Percentiles rank a stretch among this genome's conserved stretches.
Conservation (phyloP, 2,329 filamentous ascomycete species). For the Fusarium sp. region DNA sequence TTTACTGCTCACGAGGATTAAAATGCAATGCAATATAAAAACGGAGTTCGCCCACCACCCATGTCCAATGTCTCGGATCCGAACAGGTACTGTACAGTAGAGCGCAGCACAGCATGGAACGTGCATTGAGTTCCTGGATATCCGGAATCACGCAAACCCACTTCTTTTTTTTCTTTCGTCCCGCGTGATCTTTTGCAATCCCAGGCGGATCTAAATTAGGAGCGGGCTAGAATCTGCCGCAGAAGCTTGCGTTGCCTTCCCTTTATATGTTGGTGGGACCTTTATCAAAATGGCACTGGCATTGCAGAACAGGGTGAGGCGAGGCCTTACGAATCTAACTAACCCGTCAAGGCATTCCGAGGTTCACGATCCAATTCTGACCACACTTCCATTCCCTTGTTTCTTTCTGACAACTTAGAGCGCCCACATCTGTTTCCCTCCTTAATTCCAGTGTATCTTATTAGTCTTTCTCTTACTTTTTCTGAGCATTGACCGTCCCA, state of each 20-base stretch:
- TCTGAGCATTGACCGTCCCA: background rate
- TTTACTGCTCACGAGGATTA: constrained; percentile 17
- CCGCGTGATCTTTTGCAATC: constrained; percentile 27
- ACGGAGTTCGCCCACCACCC: background rate
- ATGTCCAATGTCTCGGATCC: constrained; percentile 15
- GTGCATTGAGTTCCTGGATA: constrained; percentile 6
- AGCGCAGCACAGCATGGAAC: background rate
- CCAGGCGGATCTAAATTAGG: constrained; percentile 23
- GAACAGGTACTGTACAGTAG: no score
- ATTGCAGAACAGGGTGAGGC: background rate
- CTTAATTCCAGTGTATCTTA: background rate
- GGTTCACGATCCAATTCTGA: background rate
- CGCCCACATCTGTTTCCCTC: background rate
- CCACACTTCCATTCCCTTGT: background rate
- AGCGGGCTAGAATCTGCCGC: constrained; percentile 18
- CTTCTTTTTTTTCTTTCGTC: constrained; percentile 14
- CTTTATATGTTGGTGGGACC: background rate
- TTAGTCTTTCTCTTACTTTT: background rate
- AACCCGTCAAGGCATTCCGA: constrained; percentile 29
- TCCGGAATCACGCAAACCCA: background rate
- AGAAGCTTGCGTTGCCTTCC: background rate
- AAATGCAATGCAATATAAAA: background rate
- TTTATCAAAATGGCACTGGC: constrained; percentile 2
- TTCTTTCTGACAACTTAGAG: background rate
- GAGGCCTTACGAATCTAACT: constrained; percentile 14